phyloP scores from a whole-genome alignment of 306 rosid genomes.

The Cucumis cinereus region DNA sequence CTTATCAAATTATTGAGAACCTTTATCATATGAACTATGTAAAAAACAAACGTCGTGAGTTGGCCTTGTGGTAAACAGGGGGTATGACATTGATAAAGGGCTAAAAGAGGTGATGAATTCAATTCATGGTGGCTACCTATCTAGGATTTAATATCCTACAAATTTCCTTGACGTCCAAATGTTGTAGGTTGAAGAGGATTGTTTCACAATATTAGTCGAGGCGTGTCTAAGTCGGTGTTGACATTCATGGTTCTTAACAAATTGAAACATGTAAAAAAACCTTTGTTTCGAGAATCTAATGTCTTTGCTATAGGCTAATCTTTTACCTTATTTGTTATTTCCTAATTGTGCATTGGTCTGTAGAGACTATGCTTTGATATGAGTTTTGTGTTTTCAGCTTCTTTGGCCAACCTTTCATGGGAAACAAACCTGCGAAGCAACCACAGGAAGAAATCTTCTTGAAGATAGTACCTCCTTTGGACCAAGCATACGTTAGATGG shows the following conservation, averaged over 20 bases:
- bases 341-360: not conserved
- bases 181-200: too few relatives aligned
- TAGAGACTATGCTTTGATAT: not conserved
- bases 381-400: not conserved
- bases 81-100: too few relatives aligned
- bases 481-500: slow-evolving; percentile 41
- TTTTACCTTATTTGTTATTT: not conserved
- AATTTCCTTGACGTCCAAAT: too few relatives aligned
- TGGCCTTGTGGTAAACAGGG: too few relatives aligned
- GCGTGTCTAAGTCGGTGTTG: too few relatives aligned
- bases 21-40: not conserved
- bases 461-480: slow-evolving; percentile 61
- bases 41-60: too few relatives aligned
- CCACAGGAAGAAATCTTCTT: slow-evolving; percentile 23
- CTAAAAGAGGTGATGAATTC: too few relatives aligned
- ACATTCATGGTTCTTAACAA: too few relatives aligned
- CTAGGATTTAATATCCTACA: too few relatives aligned
- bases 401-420: slow-evolving; percentile 27
- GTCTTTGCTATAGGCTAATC: not conserved
- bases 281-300: not conserved
- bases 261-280: not conserved
- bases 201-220: too few relatives aligned
- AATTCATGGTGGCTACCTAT: too few relatives aligned
- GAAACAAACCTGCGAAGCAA: slow-evolving; percentile 49
- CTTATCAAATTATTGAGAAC: not conserved